Evolutionary conservation across 345 rosid genomes (phyloP).

Genomic region (Arabis alpina): DNA sequence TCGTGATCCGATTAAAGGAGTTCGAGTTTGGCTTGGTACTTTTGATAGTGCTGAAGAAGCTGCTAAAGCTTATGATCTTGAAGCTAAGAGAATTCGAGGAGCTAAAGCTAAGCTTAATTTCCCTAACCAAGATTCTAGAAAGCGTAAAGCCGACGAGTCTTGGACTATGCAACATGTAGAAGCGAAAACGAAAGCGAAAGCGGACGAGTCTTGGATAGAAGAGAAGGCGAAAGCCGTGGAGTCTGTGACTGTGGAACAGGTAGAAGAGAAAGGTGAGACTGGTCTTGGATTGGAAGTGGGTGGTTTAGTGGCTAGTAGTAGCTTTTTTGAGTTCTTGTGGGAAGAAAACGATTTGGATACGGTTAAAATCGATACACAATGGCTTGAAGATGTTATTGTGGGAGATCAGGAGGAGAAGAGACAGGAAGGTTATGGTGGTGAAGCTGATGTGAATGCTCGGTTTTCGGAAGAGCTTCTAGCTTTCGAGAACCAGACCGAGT

Average conservation of each 20-base stretch:
- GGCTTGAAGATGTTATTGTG: conserved; percentile 33
- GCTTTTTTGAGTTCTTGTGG: conserved; percentile 32
- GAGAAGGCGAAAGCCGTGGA: conserved; percentile 20
- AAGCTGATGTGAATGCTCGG: conserved; percentile 15
- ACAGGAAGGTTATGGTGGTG: not conserved
- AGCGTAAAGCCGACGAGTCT: conserved; percentile 10
- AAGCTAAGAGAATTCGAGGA: conserved; percentile 90
- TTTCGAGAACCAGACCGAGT: conserved; percentile 40
- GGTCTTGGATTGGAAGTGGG: not conserved
- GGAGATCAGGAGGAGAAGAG: conserved; percentile 18
- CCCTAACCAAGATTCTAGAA: conserved; percentile 30
- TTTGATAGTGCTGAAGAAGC: conserved; percentile 83
- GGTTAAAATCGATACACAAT: conserved; percentile 27
- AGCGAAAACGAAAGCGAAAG: conserved; percentile 29
- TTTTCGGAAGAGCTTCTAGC: conserved; percentile 43
- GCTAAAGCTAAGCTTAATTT: conserved; percentile 93
- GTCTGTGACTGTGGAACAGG: not conserved
- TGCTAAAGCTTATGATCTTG: conserved; percentile 82
- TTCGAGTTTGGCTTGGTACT: conserved; percentile 93
- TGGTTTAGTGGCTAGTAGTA: conserved; percentile 12
- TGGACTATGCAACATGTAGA: not conserved
- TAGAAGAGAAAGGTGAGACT: not conserved
- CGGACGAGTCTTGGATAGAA: not conserved
- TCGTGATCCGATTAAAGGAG: conserved; percentile 80
- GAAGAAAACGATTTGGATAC: conserved; percentile 29